Evolutionary conservation across 257 asterid genomes (phyloP), one percentile per base, ranked within the genome.

Genomic region (Lycium ferocissimum): DNA sequence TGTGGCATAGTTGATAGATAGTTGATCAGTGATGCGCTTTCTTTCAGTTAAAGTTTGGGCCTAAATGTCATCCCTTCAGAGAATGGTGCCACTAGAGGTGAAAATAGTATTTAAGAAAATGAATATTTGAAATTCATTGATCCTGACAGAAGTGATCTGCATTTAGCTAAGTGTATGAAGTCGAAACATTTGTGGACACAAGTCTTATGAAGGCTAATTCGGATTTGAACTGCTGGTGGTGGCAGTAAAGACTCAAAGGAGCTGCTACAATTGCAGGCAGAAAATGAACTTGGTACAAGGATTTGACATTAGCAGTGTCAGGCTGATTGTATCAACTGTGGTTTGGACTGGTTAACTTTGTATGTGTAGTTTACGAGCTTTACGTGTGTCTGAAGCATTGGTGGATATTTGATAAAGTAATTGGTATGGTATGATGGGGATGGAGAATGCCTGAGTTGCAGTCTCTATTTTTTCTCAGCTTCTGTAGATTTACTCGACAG

Each of bases 171-270:
- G 62, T 75, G 22, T 33, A 49, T 49, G 58, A 49, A 75, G 62
- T 75, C 81, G 10, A 75, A 13, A 51, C 12, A 45, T 47, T 76
- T 49, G 20, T 76, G 63, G 82, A 76, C 63, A 51, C 63, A 51
- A 26, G 22, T 51, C 26, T 49, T 76, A 22, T 22, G 82, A 76
- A 73, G 82, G 38, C 13, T 51, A 26, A 54, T 22, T 76, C 18
- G 45, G 82, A 76, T 49, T 76, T 76, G 26, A 51, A 26, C 62
- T 76, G 61, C 47, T 76, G 82, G 45, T 1, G 58, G 47, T 47
- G 61, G 82, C 22, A 13, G 82, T 51, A 13, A 76, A 76, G 47
- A 76, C 82, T 76, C 62, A 75, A 75, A 3, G 43, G 81, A 75
- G 62, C 62, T 20, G 62, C 20, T 75, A 51, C 63, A 51, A 76